Evolutionary conservation across 495 filamentous ascomycete genomes (phyloP).

Genomic region (Ramalina peruviana): DNA sequence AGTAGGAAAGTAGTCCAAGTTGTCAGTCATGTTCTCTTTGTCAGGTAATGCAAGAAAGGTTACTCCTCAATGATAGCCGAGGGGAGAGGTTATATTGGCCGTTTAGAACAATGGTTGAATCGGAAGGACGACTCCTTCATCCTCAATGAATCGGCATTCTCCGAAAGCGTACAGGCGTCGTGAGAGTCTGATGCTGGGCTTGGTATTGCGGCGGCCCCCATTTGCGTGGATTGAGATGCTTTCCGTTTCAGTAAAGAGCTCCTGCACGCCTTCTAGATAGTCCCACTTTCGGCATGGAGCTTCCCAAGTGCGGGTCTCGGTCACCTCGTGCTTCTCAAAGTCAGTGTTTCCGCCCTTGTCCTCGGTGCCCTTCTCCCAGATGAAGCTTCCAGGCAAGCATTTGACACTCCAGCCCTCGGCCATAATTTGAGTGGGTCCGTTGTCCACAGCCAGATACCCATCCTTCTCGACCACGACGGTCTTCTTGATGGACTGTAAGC

Average conservation of each 20-base stretch:
- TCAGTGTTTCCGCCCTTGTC: constrained; percentile 13
- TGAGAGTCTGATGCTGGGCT: neutral
- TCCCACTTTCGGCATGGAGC: constrained; percentile 3
- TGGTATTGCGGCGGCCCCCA: constrained; percentile 6
- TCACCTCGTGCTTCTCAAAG: constrained; percentile 11
- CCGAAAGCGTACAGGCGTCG: constrained; percentile 6
- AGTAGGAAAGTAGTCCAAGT: too few species aligned
- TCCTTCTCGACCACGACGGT: constrained; percentile 11
- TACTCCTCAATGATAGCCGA: too few species aligned
- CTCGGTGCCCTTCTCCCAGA: constrained; percentile 11
- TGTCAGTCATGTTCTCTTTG: too few species aligned
- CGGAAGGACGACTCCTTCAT: constrained; percentile 5
- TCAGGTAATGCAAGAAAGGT: too few species aligned
- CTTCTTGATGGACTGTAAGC: constrained; percentile 13
- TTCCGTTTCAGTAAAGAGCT: constrained; percentile 5
- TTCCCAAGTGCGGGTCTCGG: constrained; percentile 8
- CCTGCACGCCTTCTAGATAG: constrained; percentile 5
- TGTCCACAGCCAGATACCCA: constrained; percentile 10
- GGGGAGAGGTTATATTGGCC: neutral
- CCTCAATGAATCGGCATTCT: constrained; percentile 11
- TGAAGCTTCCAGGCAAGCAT: constrained; percentile 14
- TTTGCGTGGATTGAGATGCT: constrained; percentile 7
- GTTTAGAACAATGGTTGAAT: constrained; percentile 5
- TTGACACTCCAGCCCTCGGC: constrained; percentile 11
- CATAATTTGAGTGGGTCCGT: constrained; percentile 12